These are phyloP conservation scores for Mycena polygramma DNA, from an alignment of 768 basidiomycete species.

Conservation along the genomic window DNA sequence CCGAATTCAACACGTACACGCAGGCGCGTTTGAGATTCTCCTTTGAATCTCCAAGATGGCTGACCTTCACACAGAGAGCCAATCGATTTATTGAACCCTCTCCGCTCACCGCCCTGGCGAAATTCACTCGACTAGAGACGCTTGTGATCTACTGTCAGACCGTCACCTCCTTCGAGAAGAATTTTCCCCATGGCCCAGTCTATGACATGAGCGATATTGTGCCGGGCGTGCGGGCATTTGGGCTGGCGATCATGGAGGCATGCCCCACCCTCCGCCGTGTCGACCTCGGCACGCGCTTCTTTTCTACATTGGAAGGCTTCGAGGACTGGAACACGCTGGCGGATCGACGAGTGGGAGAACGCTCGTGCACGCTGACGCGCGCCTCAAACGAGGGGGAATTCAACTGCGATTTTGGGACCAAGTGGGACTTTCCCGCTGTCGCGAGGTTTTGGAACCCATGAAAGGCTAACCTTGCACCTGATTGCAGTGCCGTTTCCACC, in stretches of 20 bases:
- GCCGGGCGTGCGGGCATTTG: conserved; percentile 11
- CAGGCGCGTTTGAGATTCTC: too few relatives aligned
- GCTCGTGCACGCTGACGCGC: conserved; percentile 17
- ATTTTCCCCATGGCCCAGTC: not conserved
- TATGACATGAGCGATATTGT: conserved; percentile 11
- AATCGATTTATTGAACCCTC: conserved; percentile 4
- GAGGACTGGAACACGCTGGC: not conserved
- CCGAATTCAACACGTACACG: too few relatives aligned
- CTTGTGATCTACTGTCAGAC: conserved; percentile 24
- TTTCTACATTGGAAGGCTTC: too few relatives aligned
- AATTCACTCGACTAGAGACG: conserved; percentile 13
- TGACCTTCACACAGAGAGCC: not conserved
- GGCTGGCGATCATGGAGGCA: conserved; percentile 10
- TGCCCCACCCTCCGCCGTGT: conserved; percentile 19
- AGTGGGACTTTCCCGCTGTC: conserved; percentile 18
- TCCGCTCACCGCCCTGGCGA: conserved; percentile 9
- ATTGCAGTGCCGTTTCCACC: too few relatives aligned
- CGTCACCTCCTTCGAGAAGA: conserved; percentile 15
- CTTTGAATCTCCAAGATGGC: too few relatives aligned
- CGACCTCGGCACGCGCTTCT: conserved; percentile 11
- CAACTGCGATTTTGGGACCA: not conserved
- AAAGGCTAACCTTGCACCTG: too few relatives aligned
- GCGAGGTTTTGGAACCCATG: conserved; percentile 11
- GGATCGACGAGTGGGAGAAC: not conserved
- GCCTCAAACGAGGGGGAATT: not conserved